phyloP scores from a whole-genome alignment of 148 eudicot genomes.

The Silene latifolia region DNA sequence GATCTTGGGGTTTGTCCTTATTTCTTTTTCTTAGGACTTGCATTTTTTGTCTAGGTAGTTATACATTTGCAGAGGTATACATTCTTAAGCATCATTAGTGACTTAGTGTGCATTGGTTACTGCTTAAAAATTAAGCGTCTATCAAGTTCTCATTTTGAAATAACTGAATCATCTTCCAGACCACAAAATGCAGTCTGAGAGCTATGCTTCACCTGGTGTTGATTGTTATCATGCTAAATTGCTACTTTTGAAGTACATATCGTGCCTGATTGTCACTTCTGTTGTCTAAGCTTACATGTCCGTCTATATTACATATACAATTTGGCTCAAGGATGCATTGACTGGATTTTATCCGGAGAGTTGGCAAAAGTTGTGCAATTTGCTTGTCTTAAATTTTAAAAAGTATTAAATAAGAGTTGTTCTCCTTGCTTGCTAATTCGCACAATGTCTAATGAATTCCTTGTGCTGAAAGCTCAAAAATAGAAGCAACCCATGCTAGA shows the following conservation, averaged over 20 bases:
- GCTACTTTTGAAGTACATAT: neutral
- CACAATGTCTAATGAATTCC: neutral
- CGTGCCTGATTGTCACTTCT: neutral
- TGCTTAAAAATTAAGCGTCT: neutral
- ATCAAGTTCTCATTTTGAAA: neutral
- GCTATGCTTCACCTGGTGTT: neutral
- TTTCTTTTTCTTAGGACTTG: conserved; percentile 16
- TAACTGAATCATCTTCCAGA: neutral
- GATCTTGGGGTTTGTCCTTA: conserved; percentile 86
- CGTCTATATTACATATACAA: neutral
- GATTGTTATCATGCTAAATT: neutral
- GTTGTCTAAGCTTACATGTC: neutral
- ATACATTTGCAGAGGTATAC: neutral
- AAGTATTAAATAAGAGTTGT: neutral
- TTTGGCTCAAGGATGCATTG: neutral
- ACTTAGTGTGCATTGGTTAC: neutral
- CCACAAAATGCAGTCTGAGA: neutral
- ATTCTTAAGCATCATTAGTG: neutral
- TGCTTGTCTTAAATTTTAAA: neutral
- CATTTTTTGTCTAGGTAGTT: conserved; percentile 4
- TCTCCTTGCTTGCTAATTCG: neutral
- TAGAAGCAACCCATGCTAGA: neutral
- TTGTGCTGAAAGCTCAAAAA: conserved; percentile 1
- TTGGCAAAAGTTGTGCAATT: neutral
- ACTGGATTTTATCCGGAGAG: neutral